Base-by-base conservation (phyloP, 179 eudicot genomes). In the Drosera spatulata region DNA sequence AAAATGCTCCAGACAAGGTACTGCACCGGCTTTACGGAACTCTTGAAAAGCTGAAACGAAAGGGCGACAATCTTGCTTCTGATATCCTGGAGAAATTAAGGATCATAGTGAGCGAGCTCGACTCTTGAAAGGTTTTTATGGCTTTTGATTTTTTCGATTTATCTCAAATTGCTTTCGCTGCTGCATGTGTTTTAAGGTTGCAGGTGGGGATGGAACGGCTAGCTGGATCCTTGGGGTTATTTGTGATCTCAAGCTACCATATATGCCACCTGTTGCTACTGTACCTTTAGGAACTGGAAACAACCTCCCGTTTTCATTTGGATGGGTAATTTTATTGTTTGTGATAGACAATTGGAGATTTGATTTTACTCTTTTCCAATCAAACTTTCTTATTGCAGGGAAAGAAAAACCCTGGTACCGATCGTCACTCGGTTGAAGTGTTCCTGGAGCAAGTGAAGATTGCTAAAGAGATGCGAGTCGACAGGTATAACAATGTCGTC, bases 131-230 rank as follows among this genome's bases (percentile, higher is more conserved):
- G 33, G 33, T 22, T 22, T 22, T 22, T 22, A 22, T 22, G 33
- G 33, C 33, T 1, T 22, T 22, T 50, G 3, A 13, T 10, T 4
- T 38, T 52, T 47, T n/a, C 48, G 44, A 61, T 10, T 9, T 58
- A 41, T 50, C 33, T 22, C 33, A 0, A 22, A 22, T 22, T 22
- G 33, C 33, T 22, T 22, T 22, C 33, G 33, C 33, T 57, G 63
- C 56, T 61, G n/a, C 45, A 42, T 61, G 44, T 37, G 63, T 61
- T 65, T 59, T 56, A 65, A 90, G 97, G 97, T 87, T 74, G 97
- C 97, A 14, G 97, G 97, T 39, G 97, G 96, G 60, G 97, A 90
- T 78, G 97, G 97, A 47, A 90, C 97, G 5, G 97, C 97, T 63
- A 88, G 97, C 45, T 90, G 97, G 97, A 78, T 90, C 78, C 97